Evolutionary conservation across 495 filamentous ascomycete species (phyloP).

Genomic region (Tuber indicum): DNA sequence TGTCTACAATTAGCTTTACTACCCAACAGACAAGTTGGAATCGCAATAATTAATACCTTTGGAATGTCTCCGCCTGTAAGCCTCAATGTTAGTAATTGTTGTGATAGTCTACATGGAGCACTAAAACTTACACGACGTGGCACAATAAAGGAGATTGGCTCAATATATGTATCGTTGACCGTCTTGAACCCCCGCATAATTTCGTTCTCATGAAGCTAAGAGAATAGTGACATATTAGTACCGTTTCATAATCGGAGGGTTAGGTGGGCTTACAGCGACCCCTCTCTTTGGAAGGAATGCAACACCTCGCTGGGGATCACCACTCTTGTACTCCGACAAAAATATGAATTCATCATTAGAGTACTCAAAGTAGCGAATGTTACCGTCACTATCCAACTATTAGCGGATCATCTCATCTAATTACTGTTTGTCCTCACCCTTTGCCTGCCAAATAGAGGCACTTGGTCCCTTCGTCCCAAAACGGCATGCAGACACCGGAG

Average conservation of each 20-base stretch:
- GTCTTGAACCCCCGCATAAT: constrained; percentile 95
- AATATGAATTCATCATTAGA: constrained; percentile 97
- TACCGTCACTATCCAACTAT: constrained; percentile 65
- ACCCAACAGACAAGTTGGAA: neutral
- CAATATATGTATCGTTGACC: constrained; percentile 85
- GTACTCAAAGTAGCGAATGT: constrained; percentile 97
- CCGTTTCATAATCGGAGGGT: neutral
- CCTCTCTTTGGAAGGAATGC: constrained; percentile 94
- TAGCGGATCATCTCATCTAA: constrained; percentile 23
- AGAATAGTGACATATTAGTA: constrained; percentile 11
- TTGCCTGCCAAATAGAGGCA: constrained; percentile 92
- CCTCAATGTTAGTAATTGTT: neutral
- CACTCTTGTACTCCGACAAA: constrained; percentile 90
- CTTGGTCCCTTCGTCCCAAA: constrained; percentile 96
- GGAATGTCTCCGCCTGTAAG: constrained; percentile 84
- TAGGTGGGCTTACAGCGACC: constrained; percentile 59
- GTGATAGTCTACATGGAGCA: neutral
- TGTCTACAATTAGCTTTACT: constrained; percentile 16
- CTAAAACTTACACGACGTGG: constrained; percentile 52
- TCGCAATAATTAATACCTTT: constrained; percentile 46
- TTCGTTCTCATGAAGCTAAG: constrained; percentile 83
- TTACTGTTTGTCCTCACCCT: constrained; percentile 54
- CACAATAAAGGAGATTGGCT: constrained; percentile 95
- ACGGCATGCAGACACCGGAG: constrained; percentile 97
- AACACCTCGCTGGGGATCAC: constrained; percentile 86